phyloP scores from a whole-genome alignment of 2,329 filamentous ascomycete species.

The Aurifilum marmelostoma region DNA sequence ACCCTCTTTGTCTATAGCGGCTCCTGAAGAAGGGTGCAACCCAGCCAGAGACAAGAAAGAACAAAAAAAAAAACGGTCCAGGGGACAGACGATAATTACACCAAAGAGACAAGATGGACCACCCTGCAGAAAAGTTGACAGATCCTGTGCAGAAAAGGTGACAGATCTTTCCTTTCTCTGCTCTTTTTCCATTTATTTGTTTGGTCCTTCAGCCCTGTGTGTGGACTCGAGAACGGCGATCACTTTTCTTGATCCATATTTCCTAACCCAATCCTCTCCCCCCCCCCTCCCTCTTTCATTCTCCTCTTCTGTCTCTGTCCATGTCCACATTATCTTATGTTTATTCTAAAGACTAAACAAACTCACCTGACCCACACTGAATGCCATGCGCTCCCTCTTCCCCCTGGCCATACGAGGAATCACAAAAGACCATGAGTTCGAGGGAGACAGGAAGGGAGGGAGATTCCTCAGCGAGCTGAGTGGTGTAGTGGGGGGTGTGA shows the following conservation, averaged over 20 bases:
- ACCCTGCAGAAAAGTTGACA: background rate
- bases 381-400: background rate
- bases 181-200: background rate
- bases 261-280: no score
- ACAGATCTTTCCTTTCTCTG: background rate
- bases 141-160: conserved; percentile 2
- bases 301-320: background rate
- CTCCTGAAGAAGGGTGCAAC: background rate
- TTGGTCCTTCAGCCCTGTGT: no score
- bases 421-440: background rate
- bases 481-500: background rate
- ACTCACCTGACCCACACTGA: background rate
- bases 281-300: no score
- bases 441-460: background rate
- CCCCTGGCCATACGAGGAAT: background rate
- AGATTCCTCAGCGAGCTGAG: no score
- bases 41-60: background rate
- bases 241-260: background rate
- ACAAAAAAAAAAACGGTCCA: background rate
- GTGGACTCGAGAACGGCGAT: background rate
- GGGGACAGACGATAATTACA: background rate
- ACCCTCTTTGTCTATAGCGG: background rate
- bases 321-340: background rate
- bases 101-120: background rate
- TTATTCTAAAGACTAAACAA: no score